Evolutionary conservation across 192 early-diverging fungal genomes (phyloP).

Genomic region (Kickxella alabastrina): DNA sequence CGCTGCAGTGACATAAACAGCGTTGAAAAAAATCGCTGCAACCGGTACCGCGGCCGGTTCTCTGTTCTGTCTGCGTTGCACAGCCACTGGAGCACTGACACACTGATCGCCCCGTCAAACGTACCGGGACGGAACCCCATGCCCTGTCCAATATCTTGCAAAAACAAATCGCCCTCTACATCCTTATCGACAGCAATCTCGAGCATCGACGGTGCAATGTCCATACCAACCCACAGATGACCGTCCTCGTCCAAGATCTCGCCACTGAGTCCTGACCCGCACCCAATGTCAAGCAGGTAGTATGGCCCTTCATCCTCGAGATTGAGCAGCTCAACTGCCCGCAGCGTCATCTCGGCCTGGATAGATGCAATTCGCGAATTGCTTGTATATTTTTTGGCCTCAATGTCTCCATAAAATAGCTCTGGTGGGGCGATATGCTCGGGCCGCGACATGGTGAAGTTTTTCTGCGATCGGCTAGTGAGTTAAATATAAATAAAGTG

Average conservation of each 20-base stretch:
- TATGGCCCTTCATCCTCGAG: conserved; percentile 68
- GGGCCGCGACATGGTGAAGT: conserved; percentile 96
- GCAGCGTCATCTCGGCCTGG: conserved; percentile 90
- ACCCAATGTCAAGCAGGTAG: conserved; percentile 92
- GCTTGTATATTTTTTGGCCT: conserved; percentile 89
- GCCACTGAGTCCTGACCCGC: conserved; percentile 93
- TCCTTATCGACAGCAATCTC: conserved; percentile 90
- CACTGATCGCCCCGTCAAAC: conserved; percentile 93
- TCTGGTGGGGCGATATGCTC: conserved; percentile 97
- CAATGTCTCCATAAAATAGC: conserved; percentile 91
- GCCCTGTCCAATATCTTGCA: conserved; percentile 95
- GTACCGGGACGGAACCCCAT: conserved; percentile 90
- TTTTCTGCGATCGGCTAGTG: too few species aligned
- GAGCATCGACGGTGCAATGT: conserved; percentile 92
- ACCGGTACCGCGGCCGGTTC: conserved; percentile 77
- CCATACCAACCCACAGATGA: conserved; percentile 97
- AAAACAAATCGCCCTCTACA: conserved; percentile 89
- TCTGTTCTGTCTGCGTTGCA: conserved; percentile 95
- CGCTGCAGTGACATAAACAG: conserved; percentile 83
- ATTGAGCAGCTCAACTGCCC: conserved; percentile 87
- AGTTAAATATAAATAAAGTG: too few species aligned
- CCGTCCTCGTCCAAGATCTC: conserved; percentile 93
- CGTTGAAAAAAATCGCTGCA: conserved; percentile 88
- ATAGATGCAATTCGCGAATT: conserved; percentile 93
- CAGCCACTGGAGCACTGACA: conserved; percentile 97